Percentiles rank a stretch among this genome's conserved stretches.
These are phyloP conservation scores for Trichoderma arundinaceum DNA, from an alignment of 2,329 filamentous ascomycete species.

Conservation along the genomic window DNA sequence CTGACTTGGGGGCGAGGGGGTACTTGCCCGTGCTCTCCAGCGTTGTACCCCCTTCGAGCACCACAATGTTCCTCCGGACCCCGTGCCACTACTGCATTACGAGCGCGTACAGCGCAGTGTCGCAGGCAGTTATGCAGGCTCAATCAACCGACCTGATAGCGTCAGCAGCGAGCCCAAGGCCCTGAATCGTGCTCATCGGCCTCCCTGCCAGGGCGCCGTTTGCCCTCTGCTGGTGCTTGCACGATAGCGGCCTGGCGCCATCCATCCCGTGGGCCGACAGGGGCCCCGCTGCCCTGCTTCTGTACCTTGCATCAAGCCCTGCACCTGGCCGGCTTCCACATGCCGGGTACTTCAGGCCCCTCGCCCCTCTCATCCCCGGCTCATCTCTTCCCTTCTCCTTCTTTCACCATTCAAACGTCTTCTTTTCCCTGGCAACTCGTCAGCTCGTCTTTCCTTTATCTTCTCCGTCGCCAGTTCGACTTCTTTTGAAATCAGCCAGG, in stretches of 20 bases:
- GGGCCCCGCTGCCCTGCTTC: conserved; percentile 16
- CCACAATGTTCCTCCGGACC: background rate
- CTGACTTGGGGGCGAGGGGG: background rate
- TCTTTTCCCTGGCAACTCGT: conserved; percentile 35
- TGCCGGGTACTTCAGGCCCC: conserved; percentile 28
- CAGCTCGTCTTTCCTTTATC: conserved; percentile 37
- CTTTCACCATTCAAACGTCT: conserved; percentile 29
- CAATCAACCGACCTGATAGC: too few species aligned
- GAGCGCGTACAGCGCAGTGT: too few species aligned
- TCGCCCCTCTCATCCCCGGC: conserved; percentile 26
- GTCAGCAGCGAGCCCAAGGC: background rate
- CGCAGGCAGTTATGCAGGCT: background rate
- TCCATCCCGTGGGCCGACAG: background rate
- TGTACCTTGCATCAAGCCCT: conserved; percentile 29
- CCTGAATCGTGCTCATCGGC: conserved; percentile 8
- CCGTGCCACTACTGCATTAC: background rate
- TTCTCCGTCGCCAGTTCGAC: conserved; percentile 35
- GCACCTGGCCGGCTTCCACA: conserved; percentile 26
- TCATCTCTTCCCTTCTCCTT: conserved; percentile 35
- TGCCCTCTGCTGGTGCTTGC: conserved; percentile 4
- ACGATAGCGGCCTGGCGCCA: background rate
- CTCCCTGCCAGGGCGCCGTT: background rate
- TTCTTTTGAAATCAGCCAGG: conserved; percentile 38
- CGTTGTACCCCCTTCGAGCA: background rate
- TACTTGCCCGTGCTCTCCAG: background rate